A percentile compares a stretch with the other conserved stretches of the same genome.
phyloP scores from a whole-genome alignment of 176 grass and related monocot species.

The Metroxylon sagu region DNA sequence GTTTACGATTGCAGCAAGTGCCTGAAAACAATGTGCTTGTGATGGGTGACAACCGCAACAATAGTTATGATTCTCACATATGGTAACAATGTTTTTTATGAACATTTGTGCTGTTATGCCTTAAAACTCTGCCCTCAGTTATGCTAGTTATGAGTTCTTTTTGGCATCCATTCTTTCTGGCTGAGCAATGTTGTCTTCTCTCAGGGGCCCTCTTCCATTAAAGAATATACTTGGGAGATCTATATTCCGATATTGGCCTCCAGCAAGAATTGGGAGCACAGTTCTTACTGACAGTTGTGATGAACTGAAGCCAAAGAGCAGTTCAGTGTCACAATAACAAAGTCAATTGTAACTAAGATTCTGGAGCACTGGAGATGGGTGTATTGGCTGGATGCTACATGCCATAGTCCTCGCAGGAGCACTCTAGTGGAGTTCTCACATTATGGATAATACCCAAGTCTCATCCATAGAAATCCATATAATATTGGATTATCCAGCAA shows the following conservation, averaged over 20 bases:
- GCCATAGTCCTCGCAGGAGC: no score
- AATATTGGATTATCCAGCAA: no score
- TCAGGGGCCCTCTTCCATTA: slow-evolving; percentile 69
- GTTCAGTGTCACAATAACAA: no score
- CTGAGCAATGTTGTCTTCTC: not conserved
- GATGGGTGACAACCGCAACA: slow-evolving; percentile 96
- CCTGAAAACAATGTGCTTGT: slow-evolving; percentile 83
- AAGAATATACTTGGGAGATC: slow-evolving; percentile 82
- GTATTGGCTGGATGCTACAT: no score
- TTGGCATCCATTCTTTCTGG: not conserved
- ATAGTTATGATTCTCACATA: slow-evolving; percentile 96
- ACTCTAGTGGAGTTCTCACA: no score
- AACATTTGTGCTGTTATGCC: not conserved
- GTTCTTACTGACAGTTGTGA: slow-evolving; percentile 11
- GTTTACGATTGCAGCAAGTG: slow-evolving; percentile 58
- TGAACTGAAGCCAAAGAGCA: slow-evolving; percentile 1
- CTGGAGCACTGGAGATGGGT: no score
- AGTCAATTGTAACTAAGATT: no score
- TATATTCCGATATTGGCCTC: slow-evolving; percentile 77
- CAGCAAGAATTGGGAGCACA: slow-evolving; percentile 63
- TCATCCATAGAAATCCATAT: no score
- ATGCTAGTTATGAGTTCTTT: slow-evolving; percentile 1
- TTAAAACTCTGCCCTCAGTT: not conserved
- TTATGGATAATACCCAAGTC: no score
- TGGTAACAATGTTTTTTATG: slow-evolving; percentile 35